Percentiles rank a stretch among this genome's conserved stretches.
Conservation (phyloP, 495 filamentous ascomycete genomes). For the Penicillium pancosmium region DNA sequence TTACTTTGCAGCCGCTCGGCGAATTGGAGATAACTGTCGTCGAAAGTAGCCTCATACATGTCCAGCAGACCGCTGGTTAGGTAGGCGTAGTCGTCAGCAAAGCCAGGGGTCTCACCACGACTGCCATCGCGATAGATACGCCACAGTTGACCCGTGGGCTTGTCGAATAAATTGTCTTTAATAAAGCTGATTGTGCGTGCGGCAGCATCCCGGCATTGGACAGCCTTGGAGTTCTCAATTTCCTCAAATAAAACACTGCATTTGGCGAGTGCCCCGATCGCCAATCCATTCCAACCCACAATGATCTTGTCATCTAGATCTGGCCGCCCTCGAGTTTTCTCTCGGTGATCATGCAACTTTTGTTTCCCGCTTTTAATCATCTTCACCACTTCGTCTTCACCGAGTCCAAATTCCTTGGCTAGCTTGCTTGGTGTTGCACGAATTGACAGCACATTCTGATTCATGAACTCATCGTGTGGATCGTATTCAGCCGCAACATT, state of each 20-base stretch:
- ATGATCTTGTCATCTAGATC: slow-evolving; percentile 91
- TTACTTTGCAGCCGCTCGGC: slow-evolving; percentile 81
- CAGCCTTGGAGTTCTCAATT: slow-evolving; percentile 59
- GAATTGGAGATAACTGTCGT: slow-evolving; percentile 77
- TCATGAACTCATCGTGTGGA: slow-evolving; percentile 90
- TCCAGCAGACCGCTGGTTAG: slow-evolving; percentile 82
- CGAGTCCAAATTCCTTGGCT: slow-evolving; percentile 76
- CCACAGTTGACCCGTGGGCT: slow-evolving; percentile 61
- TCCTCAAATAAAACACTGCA: slow-evolving; percentile 66
- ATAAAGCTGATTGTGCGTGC: slow-evolving; percentile 75
- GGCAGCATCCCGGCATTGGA: slow-evolving; percentile 65
- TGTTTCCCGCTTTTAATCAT: slow-evolving; percentile 70
- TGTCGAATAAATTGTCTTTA: slow-evolving; percentile 74
- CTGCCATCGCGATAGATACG: slow-evolving; percentile 75
- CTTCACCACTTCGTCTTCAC: slow-evolving; percentile 68
- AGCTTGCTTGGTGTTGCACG: slow-evolving; percentile 64
- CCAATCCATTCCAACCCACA: slow-evolving; percentile 84
- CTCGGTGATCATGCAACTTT: slow-evolving; percentile 73
- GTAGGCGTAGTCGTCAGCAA: slow-evolving; percentile 96
- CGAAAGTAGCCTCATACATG: slow-evolving; percentile 85
- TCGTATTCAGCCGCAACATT: slow-evolving; percentile 87
- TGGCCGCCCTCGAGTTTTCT: slow-evolving; percentile 77
- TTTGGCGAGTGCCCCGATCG: slow-evolving; percentile 79
- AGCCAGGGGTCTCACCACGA: slow-evolving; percentile 69
- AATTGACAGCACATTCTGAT: slow-evolving; percentile 66